Evolutionary conservation across 129 eudicot species (phyloP).

Genomic region (Silybum marianum): DNA sequence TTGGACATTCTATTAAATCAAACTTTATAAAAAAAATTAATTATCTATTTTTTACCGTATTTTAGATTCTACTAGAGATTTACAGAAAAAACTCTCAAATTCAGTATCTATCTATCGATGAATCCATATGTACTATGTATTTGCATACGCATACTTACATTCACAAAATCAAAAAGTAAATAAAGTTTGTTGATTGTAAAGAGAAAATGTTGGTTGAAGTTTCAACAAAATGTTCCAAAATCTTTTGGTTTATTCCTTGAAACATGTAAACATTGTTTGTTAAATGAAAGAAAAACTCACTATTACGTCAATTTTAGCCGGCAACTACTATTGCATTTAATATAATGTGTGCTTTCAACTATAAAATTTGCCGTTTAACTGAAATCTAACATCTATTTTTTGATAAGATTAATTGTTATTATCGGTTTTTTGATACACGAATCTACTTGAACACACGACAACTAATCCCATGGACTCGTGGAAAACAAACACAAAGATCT

Average conservation of each 20-base stretch:
- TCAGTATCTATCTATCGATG: no score
- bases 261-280: conserved; percentile 2
- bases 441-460: no score
- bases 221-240: neutral
- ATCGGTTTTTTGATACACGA: neutral
- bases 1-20: no score
- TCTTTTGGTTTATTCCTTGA: neutral
- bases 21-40: no score
- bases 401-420: neutral
- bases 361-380: neutral
- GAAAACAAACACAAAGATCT: no score
- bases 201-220: neutral
- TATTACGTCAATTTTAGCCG: neutral
- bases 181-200: neutral
- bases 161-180: neutral
- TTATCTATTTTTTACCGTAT: no score
- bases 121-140: no score
- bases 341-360: neutral
- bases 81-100: no score
- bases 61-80: no score
- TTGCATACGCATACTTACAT: neutral
- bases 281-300: neutral
- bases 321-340: conserved; percentile 1
- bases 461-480: no score
- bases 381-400: neutral